Percentiles rank a stretch among this genome's conserved stretches.
Conservation (phyloP, 2,329 filamentous ascomycete genomes). For the Ramularia collo-cygni region DNA sequence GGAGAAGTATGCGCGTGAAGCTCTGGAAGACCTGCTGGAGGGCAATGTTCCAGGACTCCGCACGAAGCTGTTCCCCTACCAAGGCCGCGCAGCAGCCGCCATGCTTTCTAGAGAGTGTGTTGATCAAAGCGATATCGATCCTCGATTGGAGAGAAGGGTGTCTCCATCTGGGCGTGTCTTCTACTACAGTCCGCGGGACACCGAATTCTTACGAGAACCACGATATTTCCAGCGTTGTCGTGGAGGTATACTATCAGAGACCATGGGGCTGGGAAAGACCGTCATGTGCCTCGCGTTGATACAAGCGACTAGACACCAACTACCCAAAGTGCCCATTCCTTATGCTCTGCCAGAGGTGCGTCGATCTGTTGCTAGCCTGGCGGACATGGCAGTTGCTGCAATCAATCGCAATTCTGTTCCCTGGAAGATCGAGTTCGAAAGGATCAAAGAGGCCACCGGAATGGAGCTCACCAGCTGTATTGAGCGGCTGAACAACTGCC, state of each 20-base stretch:
- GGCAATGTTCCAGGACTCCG: constrained; percentile 48
- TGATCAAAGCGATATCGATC: constrained; percentile 61
- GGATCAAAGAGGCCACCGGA: constrained; percentile 41
- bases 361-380: constrained; percentile 52
- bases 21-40: constrained; percentile 51
- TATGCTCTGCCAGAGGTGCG: constrained; percentile 43
- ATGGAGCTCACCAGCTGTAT: constrained; percentile 49
- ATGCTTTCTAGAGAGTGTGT: constrained; percentile 78
- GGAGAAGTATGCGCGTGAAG: constrained; percentile 46
- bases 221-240: constrained; percentile 64
- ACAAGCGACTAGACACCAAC: constrained; percentile 65
- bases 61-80: constrained; percentile 68
- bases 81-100: constrained; percentile 67
- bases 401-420: constrained; percentile 61
- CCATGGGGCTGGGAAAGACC: constrained; percentile 80
- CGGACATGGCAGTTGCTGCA: constrained; percentile 68
- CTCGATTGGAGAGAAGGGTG: constrained; percentile 55
- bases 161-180: constrained; percentile 58
- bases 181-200: constrained; percentile 63
- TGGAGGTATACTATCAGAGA: constrained; percentile 74
- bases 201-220: constrained; percentile 57
- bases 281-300: constrained; percentile 70
- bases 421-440: constrained; percentile 61
- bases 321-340: constrained; percentile 58
- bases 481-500: constrained; percentile 39